phyloP scores from a whole-genome alignment of 176 grass and related monocot species.

The Urochloa ruziziensis region DNA sequence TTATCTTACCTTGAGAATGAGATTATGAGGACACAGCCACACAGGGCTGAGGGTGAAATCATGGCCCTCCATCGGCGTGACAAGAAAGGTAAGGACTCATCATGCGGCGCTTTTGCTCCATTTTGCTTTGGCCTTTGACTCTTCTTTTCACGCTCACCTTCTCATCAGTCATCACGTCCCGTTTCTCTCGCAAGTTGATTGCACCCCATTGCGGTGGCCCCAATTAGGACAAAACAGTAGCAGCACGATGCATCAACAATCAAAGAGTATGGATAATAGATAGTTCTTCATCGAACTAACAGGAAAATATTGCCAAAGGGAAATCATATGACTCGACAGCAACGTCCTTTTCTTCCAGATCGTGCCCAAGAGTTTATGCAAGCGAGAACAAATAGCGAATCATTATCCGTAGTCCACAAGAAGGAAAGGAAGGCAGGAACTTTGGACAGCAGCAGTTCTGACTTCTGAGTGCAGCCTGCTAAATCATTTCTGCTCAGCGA shows the following conservation, averaged over 20 bases:
- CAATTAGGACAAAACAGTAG: not conserved
- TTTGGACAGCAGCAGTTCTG: not conserved
- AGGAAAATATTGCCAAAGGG: not conserved
- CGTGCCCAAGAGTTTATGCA: not conserved
- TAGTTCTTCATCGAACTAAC: not conserved
- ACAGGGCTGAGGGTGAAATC: slow-evolving; percentile 14
- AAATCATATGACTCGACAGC: not conserved
- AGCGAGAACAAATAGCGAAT: not conserved
- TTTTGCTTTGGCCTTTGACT: not conserved
- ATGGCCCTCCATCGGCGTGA: slow-evolving; percentile 39
- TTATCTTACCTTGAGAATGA: not conserved
- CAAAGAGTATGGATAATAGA: not conserved
- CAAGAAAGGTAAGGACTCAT: slow-evolving; percentile 22
- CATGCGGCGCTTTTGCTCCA: slow-evolving; percentile 24
- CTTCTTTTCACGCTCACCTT: slow-evolving; percentile 23
- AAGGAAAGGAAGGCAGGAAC: not conserved
- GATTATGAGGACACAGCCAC: not conserved
- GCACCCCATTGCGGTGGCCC: not conserved
- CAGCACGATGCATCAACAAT: not conserved
- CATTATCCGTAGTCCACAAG: not conserved
- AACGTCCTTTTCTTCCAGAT: not conserved
- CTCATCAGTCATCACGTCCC: not conserved
- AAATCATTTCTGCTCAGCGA: not conserved
- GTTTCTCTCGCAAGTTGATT: not conserved
- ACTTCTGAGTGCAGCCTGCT: not conserved